Base-by-base conservation (phyloP, 768 basidiomycete species). In the Crepidotus variabilis region DNA sequence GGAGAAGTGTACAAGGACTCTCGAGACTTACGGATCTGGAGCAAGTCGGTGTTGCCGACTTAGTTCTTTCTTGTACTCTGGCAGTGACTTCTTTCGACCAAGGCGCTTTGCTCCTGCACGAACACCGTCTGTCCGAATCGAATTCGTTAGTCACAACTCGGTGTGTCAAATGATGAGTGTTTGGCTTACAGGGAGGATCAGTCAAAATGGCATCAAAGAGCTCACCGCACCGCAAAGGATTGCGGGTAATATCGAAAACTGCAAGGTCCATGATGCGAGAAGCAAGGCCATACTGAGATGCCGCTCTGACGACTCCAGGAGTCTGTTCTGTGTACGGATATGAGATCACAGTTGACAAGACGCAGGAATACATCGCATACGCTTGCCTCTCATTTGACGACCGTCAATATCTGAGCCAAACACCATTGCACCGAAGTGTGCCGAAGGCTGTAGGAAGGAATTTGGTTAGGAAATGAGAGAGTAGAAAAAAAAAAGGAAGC, bases 351-450 rank as follows among this genome's bases (percentile, higher is more conserved):
- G 13, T 13, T 11, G 10, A 47, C n/a, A 32, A 52, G 23, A 6
- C 14, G 47, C 45, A 52, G 28, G 39, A 34, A 23, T 11, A 24
- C 11, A 39, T 4, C 6, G 59, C 71, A 52, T 60, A 88, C 94
- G 82, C 80, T 92, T 96, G 16, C 97, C 97, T 57, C 94, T 78
- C 89, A 98, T 95, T 67, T 98, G 96, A 43, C 97, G 80, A 0
- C 97, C 97, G 65, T 98, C 96, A 50, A 99, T 98, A 68, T 98
- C 97, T 16, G 92, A 94, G 16, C 96, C 97, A 54, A 90, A 85
- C 0, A 94, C 83, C 23, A 85, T 70, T 0, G 94, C 88, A 1
- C 97, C 97, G 61, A 95, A 98, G 64, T 92, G 80, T 0, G 94
- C 91, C 2, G 83, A 80, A 0, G 94, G 91, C 92, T 94, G 66